phyloP scores from a whole-genome alignment of 306 rosid species.

The Trifolium fragiferum region DNA sequence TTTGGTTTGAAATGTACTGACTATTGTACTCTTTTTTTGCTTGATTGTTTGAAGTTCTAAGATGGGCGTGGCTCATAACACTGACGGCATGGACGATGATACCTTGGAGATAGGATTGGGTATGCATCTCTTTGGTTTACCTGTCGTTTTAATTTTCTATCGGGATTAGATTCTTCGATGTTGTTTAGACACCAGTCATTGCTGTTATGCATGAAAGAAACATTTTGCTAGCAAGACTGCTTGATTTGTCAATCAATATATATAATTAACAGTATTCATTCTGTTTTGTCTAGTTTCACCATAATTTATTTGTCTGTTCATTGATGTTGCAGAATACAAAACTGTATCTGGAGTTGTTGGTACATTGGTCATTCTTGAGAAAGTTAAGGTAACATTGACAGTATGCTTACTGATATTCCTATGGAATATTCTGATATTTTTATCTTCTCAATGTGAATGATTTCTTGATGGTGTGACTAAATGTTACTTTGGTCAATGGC shows the following conservation, averaged over 20 bases:
- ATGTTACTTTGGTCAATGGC: slow-evolving; percentile 36
- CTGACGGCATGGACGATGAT: slow-evolving; percentile 67
- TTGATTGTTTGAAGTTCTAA: slow-evolving; percentile 45
- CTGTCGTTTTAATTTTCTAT: slow-evolving; percentile 22
- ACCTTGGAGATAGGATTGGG: slow-evolving; percentile 96
- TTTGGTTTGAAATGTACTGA: slow-evolving; percentile 37
- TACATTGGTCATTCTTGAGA: slow-evolving; percentile 95
- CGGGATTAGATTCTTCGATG: slow-evolving; percentile 1
- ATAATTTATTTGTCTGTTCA: slow-evolving; percentile 29
- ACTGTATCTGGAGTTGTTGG: slow-evolving; percentile 99
- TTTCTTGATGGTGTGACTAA: slow-evolving; percentile 28
- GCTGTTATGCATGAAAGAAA: slow-evolving; percentile 2
- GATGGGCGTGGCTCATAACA: slow-evolving; percentile 76
- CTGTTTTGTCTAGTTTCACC: slow-evolving; percentile 14
- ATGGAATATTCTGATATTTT: slow-evolving; percentile 12
- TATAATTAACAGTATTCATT: slow-evolving; percentile 35
- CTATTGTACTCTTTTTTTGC: slow-evolving; percentile 34
- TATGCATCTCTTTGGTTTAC: slow-evolving; percentile 47
- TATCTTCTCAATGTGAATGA: slow-evolving; percentile 16
- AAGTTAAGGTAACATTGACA: slow-evolving; percentile 76
- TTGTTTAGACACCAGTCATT: neutral
- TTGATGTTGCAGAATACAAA: slow-evolving; percentile 79
- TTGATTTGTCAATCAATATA: slow-evolving; percentile 18
- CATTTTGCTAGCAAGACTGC: slow-evolving; percentile 16
- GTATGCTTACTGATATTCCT: slow-evolving; percentile 10